phyloP scores from a whole-genome alignment of 1,139 yeast genomes.

The Scheffersomyces titani region DNA sequence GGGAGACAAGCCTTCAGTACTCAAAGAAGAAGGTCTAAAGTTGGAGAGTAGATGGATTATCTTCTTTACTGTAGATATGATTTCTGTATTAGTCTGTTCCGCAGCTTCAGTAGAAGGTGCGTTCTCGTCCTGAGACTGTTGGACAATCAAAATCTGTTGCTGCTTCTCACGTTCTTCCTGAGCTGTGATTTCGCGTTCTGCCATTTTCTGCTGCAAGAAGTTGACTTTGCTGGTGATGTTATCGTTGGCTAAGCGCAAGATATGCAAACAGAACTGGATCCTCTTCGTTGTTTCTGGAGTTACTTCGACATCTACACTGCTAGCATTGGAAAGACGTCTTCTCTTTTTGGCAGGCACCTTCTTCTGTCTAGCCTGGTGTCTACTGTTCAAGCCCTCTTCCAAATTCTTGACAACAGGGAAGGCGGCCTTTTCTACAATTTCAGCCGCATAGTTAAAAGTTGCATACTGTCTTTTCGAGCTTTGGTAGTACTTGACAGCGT shows the following conservation, averaged over 20 bases:
- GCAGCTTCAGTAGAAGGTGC: slow-evolving; percentile 22
- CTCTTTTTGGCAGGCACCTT: slow-evolving; percentile 20
- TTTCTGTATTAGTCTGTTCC: slow-evolving; percentile 70
- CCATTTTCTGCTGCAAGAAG: slow-evolving; percentile 51
- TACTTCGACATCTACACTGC: slow-evolving; percentile 3
- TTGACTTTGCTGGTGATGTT: slow-evolving; percentile 66
- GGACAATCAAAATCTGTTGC: slow-evolving; percentile 5
- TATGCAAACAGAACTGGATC: slow-evolving; percentile 69
- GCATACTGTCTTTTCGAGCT: slow-evolving; percentile 54
- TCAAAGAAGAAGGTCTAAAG: slow-evolving; percentile 72
- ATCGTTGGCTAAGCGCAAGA: slow-evolving; percentile 74
- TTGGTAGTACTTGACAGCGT: slow-evolving; percentile 63
- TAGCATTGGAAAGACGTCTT: slow-evolving; percentile 15
- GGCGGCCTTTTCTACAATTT: slow-evolving; percentile 63
- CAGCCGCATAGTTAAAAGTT: slow-evolving; percentile 68
- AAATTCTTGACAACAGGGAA: slow-evolving; percentile 55
- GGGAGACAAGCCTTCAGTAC: slow-evolving; percentile 16
- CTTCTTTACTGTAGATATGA: slow-evolving; percentile 84
- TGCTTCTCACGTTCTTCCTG: slow-evolving; percentile 20
- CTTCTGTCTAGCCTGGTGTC: slow-evolving; percentile 33
- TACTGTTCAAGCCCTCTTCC: slow-evolving; percentile 45
- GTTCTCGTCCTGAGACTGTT: slow-evolving; percentile 8
- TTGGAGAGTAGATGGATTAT: slow-evolving; percentile 84
- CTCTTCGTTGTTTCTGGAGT: slow-evolving; percentile 63
- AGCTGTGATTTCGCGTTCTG: slow-evolving; percentile 20